These are phyloP conservation scores for Ramalina intermedia DNA, from an alignment of 495 filamentous ascomycete genomes.

Conservation along the genomic window DNA sequence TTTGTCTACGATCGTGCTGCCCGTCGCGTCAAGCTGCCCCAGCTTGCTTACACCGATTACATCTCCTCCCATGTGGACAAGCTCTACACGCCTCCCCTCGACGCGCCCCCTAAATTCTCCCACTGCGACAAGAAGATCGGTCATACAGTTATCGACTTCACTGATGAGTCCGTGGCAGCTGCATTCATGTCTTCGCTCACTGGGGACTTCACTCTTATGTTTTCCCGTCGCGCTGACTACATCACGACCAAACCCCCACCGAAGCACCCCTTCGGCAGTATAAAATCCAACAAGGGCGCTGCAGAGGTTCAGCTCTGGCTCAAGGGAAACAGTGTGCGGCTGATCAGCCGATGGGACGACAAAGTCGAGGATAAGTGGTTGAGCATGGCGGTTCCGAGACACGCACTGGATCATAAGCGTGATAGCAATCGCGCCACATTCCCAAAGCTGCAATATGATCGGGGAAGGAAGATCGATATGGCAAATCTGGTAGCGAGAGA, in stretches of 20 bases:
- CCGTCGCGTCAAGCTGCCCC: slow-evolving; percentile 21
- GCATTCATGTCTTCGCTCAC: slow-evolving; percentile 25
- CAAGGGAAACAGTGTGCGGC: not conserved
- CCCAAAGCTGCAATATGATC: slow-evolving; percentile 11
- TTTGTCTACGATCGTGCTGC: slow-evolving; percentile 22
- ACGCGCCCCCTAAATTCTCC: slow-evolving; percentile 20
- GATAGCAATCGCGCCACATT: slow-evolving; percentile 20
- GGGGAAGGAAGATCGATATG: slow-evolving; percentile 25
- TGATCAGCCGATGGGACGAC: slow-evolving; percentile 21
- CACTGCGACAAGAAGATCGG: slow-evolving; percentile 23
- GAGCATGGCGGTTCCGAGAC: slow-evolving; percentile 15
- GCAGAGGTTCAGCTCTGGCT: slow-evolving; percentile 26
- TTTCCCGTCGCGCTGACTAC: slow-evolving; percentile 20
- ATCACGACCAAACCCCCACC: slow-evolving; percentile 20
- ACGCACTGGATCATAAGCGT: slow-evolving; percentile 2
- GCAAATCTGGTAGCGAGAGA: slow-evolving; percentile 19
- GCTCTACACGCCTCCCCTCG: slow-evolving; percentile 17
- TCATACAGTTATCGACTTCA: slow-evolving; percentile 17
- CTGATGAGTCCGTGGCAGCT: slow-evolving; percentile 13
- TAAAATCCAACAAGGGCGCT: slow-evolving; percentile 21
- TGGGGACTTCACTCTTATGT: slow-evolving; percentile 20
- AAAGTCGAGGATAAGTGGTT: slow-evolving; percentile 25
- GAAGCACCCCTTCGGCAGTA: slow-evolving; percentile 15
- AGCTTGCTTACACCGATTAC: slow-evolving; percentile 23
- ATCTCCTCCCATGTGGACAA: slow-evolving; percentile 26